phyloP scores from a whole-genome alignment of 345 rosid species.

The Viola odorata region DNA sequence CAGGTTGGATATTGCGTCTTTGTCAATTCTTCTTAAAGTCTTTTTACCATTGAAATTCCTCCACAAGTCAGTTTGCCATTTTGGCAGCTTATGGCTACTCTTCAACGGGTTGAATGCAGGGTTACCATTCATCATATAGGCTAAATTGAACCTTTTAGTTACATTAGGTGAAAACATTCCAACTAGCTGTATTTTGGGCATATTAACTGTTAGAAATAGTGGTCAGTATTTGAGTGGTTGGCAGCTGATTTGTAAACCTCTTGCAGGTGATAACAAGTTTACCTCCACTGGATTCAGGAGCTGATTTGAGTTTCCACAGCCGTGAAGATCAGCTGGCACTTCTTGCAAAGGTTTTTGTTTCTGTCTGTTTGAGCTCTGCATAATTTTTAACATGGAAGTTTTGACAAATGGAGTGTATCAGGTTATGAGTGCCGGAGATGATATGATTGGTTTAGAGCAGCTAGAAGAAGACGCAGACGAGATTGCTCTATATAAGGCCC shows the following conservation, averaged over 20 bases:
- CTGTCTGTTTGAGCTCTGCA: not conserved
- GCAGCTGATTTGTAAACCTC: slow-evolving; percentile 4
- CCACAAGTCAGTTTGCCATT: too few species aligned
- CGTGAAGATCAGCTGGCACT: slow-evolving; percentile 75
- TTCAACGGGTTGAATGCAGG: too few species aligned
- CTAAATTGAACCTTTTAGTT: too few species aligned
- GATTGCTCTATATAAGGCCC: slow-evolving; percentile 67
- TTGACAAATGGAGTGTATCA: slow-evolving; percentile 20
- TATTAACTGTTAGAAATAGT: not conserved
- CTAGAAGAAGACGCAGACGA: slow-evolving; percentile 89
- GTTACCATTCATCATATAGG: too few species aligned
- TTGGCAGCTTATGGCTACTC: too few species aligned
- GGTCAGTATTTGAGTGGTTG: not conserved
- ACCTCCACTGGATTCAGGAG: slow-evolving; percentile 79
- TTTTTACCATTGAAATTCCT: too few species aligned
- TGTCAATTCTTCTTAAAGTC: too few species aligned
- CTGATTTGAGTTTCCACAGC: slow-evolving; percentile 60
- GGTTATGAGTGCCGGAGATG: slow-evolving; percentile 89
- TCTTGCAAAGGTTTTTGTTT: slow-evolving; percentile 48
- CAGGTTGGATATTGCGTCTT: too few species aligned
- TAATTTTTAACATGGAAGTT: not conserved
- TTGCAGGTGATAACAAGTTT: slow-evolving; percentile 76
- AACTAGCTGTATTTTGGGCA: not conserved
- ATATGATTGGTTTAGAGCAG: slow-evolving; percentile 74
- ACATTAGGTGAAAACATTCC: too few species aligned